These are phyloP conservation scores for Pseudogymnoascus sp. DNA, from an alignment of 2,329 filamentous ascomycete genomes.

Conservation along the genomic window DNA sequence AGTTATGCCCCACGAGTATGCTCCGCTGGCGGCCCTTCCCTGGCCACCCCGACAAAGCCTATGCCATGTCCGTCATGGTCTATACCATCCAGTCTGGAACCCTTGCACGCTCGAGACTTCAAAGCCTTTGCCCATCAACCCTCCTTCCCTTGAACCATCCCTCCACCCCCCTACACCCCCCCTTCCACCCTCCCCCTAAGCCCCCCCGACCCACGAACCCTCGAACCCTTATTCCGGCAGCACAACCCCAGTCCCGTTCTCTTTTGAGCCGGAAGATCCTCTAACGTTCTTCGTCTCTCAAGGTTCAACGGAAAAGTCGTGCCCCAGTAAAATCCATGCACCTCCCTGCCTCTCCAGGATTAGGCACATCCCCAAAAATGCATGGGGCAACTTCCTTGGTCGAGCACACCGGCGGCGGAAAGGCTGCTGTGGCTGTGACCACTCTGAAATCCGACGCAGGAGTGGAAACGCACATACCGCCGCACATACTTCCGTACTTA, in stretches of 20 bases:
- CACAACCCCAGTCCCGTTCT: not conserved
- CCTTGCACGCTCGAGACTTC: not conserved
- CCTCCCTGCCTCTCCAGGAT: not conserved
- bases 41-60: not conserved
- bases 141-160: too few species aligned
- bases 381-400: not conserved
- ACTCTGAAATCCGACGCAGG: not conserved
- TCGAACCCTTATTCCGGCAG: not conserved
- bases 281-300: not conserved
- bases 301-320: not conserved
- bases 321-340: not conserved
- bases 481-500: not conserved
- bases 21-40: not conserved
- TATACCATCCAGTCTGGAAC: not conserved
- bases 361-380: not conserved
- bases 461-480: not conserved
- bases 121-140: not conserved
- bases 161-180: too few species aligned
- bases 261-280: not conserved
- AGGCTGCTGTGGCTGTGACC: not conserved
- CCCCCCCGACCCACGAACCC: not conserved
- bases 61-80: not conserved
- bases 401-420: not conserved
- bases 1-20: too few species aligned
- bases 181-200: not conserved